phyloP scores from a whole-genome alignment of 305 asterid genomes.

The Fraxinus baroniana region DNA sequence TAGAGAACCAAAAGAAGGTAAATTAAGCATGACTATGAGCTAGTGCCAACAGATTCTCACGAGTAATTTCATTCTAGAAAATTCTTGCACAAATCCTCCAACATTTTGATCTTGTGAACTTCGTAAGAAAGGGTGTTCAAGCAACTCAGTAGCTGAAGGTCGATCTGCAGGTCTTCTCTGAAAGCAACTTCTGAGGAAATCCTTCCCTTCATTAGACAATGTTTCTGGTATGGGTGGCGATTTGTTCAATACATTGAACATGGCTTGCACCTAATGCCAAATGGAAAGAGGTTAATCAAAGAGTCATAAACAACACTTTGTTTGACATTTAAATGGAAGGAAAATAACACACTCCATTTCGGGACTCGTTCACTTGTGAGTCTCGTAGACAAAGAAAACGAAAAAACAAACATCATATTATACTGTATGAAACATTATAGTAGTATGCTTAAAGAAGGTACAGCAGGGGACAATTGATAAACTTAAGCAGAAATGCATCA shows the following conservation, averaged over 20 bases:
- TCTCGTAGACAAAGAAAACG: neutral
- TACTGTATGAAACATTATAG: neutral
- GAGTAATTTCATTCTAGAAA: conserved; percentile 39
- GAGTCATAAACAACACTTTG: neutral
- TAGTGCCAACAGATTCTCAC: conserved; percentile 35
- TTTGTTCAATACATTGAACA: conserved; percentile 73
- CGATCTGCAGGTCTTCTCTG: conserved; percentile 69
- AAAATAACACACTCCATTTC: neutral
- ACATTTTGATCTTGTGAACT: conserved; percentile 38
- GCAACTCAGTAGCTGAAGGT: conserved; percentile 62
- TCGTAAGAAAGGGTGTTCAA: conserved; percentile 64
- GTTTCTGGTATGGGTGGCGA: conserved; percentile 70
- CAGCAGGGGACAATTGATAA: neutral
- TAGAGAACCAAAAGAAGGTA: neutral
- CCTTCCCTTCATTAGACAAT: conserved; percentile 68
- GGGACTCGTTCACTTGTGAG: neutral
- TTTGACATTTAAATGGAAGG: neutral
- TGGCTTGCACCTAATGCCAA: conserved; percentile 65
- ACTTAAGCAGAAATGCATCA: neutral
- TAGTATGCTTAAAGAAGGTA: neutral
- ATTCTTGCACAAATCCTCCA: conserved; percentile 38
- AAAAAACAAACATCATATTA: neutral
- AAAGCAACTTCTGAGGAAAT: conserved; percentile 72
- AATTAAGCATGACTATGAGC: neutral
- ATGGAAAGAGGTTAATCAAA: conserved; percentile 8